Conservation (phyloP, 768 basidiomycete genomes). For the Pulveroboletus sp. region DNA sequence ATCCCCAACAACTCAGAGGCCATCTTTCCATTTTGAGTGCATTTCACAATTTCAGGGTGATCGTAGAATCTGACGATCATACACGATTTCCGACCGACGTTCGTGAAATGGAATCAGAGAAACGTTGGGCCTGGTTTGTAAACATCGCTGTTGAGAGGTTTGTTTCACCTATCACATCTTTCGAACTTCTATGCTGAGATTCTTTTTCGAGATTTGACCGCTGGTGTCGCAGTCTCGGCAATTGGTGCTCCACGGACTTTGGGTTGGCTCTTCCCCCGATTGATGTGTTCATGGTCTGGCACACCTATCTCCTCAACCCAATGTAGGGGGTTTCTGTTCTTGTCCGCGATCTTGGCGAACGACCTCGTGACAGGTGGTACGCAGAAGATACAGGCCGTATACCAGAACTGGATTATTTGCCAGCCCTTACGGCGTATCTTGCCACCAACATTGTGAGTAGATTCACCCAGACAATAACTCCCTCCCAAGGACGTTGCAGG, state of each 20-base stretch:
- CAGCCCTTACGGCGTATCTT: conserved; percentile 5
- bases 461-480: neutral
- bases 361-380: conserved; percentile 20
- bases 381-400: conserved; percentile 17
- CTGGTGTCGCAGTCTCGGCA: conserved; percentile 26
- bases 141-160: conserved; percentile 36
- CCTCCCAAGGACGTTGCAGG: conserved; percentile 3
- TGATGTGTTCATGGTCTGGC: conserved; percentile 42
- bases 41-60: conserved; percentile 22
- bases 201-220: conserved; percentile 29
- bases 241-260: neutral
- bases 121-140: conserved; percentile 40
- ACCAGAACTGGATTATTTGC: neutral
- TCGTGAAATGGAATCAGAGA: conserved; percentile 19
- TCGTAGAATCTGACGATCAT: conserved; percentile 18
- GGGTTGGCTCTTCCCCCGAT: conserved; percentile 31
- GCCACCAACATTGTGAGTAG: conserved; percentile 11
- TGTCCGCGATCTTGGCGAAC: neutral
- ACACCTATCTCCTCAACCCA: conserved; percentile 39
- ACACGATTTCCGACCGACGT: conserved; percentile 9
- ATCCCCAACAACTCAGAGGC: conserved; percentile 25
- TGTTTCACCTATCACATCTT: neutral
- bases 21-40: conserved; percentile 30
- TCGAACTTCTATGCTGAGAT: neutral
- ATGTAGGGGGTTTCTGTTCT: conserved; percentile 16